Percentiles rank a stretch among this genome's conserved stretches.
phyloP scores from a whole-genome alignment of 441 rosid genomes.

The Adansonia rubrostipa region DNA sequence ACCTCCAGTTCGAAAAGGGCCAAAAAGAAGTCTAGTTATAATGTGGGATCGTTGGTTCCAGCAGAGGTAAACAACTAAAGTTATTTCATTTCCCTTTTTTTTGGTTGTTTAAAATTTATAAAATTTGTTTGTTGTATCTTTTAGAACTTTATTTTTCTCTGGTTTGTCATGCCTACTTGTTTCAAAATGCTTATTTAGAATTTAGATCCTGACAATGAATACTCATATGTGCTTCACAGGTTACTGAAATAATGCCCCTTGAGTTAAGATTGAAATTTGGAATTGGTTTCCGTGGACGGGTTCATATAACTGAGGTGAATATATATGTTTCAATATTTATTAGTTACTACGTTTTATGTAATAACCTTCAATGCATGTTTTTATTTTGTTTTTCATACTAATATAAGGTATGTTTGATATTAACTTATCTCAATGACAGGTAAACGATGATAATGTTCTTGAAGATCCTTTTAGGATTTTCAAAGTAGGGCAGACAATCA shows the following conservation, averaged over 20 bases:
- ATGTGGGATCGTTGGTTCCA: slow-evolving; percentile 81
- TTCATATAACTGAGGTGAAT: slow-evolving; percentile 91
- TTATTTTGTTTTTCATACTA: slow-evolving; percentile 20
- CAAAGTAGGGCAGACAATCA: slow-evolving; percentile 79
- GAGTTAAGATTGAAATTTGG: slow-evolving; percentile 91
- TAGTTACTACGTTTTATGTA: slow-evolving; percentile 24
- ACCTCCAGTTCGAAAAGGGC: slow-evolving; percentile 81
- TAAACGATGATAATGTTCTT: slow-evolving; percentile 46
- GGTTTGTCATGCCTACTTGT: background rate
- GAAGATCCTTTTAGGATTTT: slow-evolving; percentile 72
- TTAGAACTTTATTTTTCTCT: background rate
- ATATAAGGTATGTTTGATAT: slow-evolving; percentile 21
- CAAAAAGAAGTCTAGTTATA: slow-evolving; percentile 70
- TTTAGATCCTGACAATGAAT: background rate
- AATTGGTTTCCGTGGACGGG: slow-evolving; percentile 75
- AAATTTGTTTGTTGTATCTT: background rate
- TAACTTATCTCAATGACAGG: slow-evolving; percentile 49
- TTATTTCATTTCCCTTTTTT: slow-evolving; percentile 22
- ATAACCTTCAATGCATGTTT: slow-evolving; percentile 5
- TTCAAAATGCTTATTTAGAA: background rate
- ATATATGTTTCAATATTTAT: slow-evolving; percentile 15
- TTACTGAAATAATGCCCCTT: slow-evolving; percentile 85
- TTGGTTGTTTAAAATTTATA: slow-evolving; percentile 16
- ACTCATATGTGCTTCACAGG: slow-evolving; percentile 46
- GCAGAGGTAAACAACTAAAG: slow-evolving; percentile 68